phyloP scores from a whole-genome alignment of 192 early-diverging fungal species.

The Linnemannia exigua region DNA sequence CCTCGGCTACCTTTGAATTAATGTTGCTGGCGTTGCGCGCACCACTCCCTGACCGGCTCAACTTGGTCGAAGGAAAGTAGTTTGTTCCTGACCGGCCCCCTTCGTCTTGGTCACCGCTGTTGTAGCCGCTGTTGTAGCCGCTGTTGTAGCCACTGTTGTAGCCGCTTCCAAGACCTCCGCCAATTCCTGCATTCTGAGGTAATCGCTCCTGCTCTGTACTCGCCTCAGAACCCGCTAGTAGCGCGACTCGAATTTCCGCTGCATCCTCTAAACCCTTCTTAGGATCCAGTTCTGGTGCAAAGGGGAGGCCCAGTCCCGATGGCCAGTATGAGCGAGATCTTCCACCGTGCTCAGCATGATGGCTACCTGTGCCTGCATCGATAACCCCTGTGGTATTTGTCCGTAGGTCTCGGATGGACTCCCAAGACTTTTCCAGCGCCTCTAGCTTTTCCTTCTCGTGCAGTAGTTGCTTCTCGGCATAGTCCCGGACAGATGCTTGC shows the following conservation, averaged over 20 bases:
- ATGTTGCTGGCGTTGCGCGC: constrained; percentile 1
- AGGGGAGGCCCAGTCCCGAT: constrained; percentile 38
- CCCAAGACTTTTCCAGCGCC: constrained; percentile 59
- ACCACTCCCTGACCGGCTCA: constrained; percentile 53
- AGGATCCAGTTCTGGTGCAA: constrained; percentile 27
- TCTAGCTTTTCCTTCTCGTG: constrained; percentile 59
- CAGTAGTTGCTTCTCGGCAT: constrained; percentile 50
- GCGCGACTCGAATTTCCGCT: not conserved
- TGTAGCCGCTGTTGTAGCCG: constrained; percentile 47
- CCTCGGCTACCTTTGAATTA: not conserved
- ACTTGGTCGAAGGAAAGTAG: constrained; percentile 46
- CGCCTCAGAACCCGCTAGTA: not conserved
- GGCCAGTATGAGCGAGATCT: constrained; percentile 49
- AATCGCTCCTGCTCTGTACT: constrained; percentile 22
- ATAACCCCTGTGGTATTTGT: constrained; percentile 10
- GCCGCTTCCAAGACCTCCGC: not conserved
- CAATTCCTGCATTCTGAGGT: constrained; percentile 40
- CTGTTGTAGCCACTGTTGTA: constrained; percentile 46
- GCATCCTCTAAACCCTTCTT: constrained; percentile 2
- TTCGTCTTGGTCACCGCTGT: constrained; percentile 53
- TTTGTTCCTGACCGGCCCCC: constrained; percentile 17
- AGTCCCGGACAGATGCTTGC: constrained; percentile 49
- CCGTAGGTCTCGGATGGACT: constrained; percentile 28
- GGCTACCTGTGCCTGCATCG: not conserved
- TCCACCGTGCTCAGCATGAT: not conserved